A percentile compares a stretch with the other conserved stretches of the same genome.
Conservation (phyloP, 345 rosid genomes). For the Rhodomyrtus tomentosa region DNA sequence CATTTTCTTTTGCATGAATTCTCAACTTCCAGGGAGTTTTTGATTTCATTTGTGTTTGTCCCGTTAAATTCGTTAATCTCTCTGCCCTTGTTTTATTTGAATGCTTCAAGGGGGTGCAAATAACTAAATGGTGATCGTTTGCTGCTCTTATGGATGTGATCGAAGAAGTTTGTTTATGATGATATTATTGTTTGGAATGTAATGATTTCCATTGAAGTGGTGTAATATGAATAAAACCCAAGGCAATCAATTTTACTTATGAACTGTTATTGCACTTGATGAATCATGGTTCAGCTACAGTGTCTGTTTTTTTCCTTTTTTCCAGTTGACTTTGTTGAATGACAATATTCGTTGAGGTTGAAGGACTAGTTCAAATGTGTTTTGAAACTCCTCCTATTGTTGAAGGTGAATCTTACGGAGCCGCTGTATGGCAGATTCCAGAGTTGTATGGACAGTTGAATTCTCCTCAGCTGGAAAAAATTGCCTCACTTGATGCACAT, state of each 20-base stretch:
- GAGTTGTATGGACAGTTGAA: slow-evolving; percentile 79
- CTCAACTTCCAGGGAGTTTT: neutral
- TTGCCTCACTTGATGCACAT: slow-evolving; percentile 78
- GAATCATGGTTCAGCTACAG: neutral
- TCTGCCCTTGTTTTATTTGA: neutral
- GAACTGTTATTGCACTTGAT: neutral
- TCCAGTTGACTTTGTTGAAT: neutral
- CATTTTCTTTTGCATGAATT: neutral
- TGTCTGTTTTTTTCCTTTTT: neutral
- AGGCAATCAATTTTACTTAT: neutral
- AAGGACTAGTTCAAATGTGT: neutral
- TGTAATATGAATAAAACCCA: neutral
- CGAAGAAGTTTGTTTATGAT: neutral
- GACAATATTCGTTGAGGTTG: neutral
- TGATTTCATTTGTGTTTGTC: neutral
- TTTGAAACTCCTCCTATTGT: neutral
- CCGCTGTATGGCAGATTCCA: slow-evolving; percentile 95
- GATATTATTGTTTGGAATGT: neutral
- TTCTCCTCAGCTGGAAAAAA: slow-evolving; percentile 75
- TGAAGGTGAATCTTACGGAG: slow-evolving; percentile 75
- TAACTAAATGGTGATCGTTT: neutral
- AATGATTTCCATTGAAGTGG: neutral
- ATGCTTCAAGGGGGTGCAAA: neutral
- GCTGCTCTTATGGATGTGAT: neutral
- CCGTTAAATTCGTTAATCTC: neutral